These are phyloP conservation scores for Thelonectria rubi DNA, from an alignment of 2,329 filamentous ascomycete genomes.

Conservation along the genomic window DNA sequence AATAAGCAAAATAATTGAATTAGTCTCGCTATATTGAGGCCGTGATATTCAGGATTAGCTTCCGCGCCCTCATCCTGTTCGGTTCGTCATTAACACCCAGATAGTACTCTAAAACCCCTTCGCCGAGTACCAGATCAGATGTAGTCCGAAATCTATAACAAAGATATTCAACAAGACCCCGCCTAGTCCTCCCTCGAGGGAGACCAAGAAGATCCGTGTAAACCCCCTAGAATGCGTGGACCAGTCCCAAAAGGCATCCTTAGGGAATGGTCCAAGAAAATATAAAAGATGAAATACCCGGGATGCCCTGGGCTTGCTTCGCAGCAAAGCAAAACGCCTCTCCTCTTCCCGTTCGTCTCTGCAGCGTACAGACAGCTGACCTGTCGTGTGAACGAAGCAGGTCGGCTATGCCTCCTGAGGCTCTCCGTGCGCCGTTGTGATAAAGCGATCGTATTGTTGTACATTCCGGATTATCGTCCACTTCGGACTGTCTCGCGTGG, in stretches of 20 bases:
- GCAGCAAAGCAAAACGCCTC: slow-evolving; percentile 42
- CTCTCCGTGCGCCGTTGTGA: slow-evolving; percentile 15
- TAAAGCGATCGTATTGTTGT: slow-evolving; percentile 17
- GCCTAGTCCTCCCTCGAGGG: slow-evolving; percentile 6
- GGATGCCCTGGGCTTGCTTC: slow-evolving; percentile 16
- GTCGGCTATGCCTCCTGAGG: slow-evolving; percentile 33
- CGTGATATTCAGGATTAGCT: slow-evolving; percentile 31
- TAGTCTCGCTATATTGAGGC: slow-evolving; percentile 20
- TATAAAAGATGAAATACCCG: slow-evolving; percentile 13
- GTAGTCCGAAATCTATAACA: slow-evolving; percentile 37
- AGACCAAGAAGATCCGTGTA: neutral
- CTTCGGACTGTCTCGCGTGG: slow-evolving; percentile 9
- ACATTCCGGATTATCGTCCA: slow-evolving; percentile 23
- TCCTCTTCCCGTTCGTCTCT: slow-evolving; percentile 29
- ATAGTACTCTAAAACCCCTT: slow-evolving; percentile 21
- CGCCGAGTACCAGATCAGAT: slow-evolving; percentile 24
- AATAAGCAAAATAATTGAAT: slow-evolving; percentile 9
- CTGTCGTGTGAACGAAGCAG: slow-evolving; percentile 30
- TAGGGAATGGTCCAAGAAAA: slow-evolving; percentile 19
- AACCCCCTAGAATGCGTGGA: slow-evolving; percentile 28
- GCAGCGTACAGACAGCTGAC: slow-evolving; percentile 28
- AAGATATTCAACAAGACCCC: slow-evolving; percentile 29
- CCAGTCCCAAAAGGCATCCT: slow-evolving; percentile 24
- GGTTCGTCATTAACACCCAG: slow-evolving; percentile 35
- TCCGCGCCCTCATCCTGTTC: slow-evolving; percentile 26